Percentiles rank a stretch among this genome's conserved stretches.
These are phyloP conservation scores for Emmonsiellopsis sp. DNA, from an alignment of 2,329 filamentous ascomycete species.

Conservation along the genomic window DNA sequence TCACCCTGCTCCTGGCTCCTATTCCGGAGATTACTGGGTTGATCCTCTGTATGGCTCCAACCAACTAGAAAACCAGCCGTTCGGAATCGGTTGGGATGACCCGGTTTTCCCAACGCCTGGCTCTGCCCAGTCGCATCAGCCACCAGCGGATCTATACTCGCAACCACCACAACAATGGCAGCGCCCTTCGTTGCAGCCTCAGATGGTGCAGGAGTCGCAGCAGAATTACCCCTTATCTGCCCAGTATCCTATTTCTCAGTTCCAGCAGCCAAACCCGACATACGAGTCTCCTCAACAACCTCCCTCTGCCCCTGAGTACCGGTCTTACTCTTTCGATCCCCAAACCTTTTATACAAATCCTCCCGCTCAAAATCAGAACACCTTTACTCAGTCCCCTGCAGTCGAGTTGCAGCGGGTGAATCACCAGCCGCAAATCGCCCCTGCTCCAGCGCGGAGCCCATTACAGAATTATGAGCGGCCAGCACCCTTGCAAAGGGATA, in stretches of 20 bases:
- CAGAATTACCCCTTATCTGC: constrained; percentile 19
- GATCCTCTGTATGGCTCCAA: constrained; percentile 20
- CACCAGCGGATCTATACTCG: constrained; percentile 15
- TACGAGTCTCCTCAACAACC: constrained; percentile 7
- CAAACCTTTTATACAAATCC: constrained; percentile 21
- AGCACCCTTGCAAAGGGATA: constrained; percentile 2
- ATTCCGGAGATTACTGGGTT: constrained; percentile 30
- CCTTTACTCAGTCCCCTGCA: constrained; percentile 1
- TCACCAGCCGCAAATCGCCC: constrained; percentile 1
- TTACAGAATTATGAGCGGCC: constrained; percentile 3
- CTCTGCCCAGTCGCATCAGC: constrained; percentile 16
- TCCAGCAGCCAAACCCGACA: not conserved
- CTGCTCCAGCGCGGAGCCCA: not conserved
- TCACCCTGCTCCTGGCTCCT: constrained; percentile 16
- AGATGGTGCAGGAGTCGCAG: not conserved
- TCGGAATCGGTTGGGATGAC: constrained; percentile 29
- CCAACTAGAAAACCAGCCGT: constrained; percentile 18
- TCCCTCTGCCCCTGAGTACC: constrained; percentile 17
- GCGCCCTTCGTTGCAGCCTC: constrained; percentile 3
- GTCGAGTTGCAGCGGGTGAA: constrained; percentile 7
- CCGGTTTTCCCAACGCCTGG: constrained; percentile 25
- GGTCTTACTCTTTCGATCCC: constrained; percentile 21
- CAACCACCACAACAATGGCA: constrained; percentile 11
- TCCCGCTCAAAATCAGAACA: not conserved
- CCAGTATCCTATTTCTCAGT: constrained; percentile 20